Evolutionary conservation across 2,329 filamentous ascomycete genomes (phyloP), one percentile per base, ranked within the genome.

Genomic region (Monosporascus sp.): DNA sequence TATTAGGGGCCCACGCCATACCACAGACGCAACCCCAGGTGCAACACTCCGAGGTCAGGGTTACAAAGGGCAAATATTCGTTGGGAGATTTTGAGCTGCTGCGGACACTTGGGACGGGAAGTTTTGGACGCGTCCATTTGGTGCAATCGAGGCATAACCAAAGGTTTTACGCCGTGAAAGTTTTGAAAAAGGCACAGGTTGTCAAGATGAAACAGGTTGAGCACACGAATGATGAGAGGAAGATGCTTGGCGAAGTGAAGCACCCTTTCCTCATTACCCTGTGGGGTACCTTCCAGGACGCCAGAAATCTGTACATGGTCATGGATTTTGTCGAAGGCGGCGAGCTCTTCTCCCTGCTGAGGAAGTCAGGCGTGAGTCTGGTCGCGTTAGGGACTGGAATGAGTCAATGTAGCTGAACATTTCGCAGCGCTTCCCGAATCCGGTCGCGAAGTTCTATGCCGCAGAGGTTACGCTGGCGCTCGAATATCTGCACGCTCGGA

Each of bases 121-220:
- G 92, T 72, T 99, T 99, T 73, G 94, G 94, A 46, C 84, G 94
- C 62, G 94, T 99, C 45, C 94, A 99, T 70, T 79, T 99, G 56
- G 94, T 97, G 51, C 94, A 97, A 75, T 97, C 92, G 61, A 94
- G 92, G 73, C 94, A 99, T 76, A 99, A 99, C 73, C 90, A 96
- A 74, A 87, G 94, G 57, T 99, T 92, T 79, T 99, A 99, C 75
- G 94, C 94, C 46, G 87, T 99, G 74, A 99, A 99, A 77, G 94
- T 99, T 61, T 77, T 99, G 73, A 99, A 99, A 73, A 99, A 99
- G 81, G 87, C 87, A 48, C 94, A 99, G 75, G 93, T 99, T 52
- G 91, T 99, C 72, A 96, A 96, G 79, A 97, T 99, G 94, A 99
- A 99, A 83, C 94, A 99, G 74, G 91, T 99, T 56, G 94, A 99